Percentiles rank a stretch among this genome's conserved stretches.
These are phyloP conservation scores for Lactuca saligna DNA, from an alignment of 129 eudicot genomes.

Conservation along the genomic window DNA sequence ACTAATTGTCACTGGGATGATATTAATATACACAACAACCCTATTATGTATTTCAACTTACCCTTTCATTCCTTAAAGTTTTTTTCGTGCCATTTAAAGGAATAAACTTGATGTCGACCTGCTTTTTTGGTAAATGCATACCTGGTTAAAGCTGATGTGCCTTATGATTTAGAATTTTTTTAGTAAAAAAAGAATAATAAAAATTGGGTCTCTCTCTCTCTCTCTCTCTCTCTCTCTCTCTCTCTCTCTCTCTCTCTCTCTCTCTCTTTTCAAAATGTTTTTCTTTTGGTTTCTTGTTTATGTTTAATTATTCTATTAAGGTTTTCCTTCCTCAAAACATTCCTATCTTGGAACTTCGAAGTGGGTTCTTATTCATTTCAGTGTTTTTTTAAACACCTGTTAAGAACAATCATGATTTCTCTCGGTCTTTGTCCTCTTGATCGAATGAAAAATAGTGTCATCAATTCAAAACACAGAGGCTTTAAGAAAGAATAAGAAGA, in stretches of 20 bases:
- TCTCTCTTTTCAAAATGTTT: slow-evolving; percentile 38
- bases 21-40: too few species aligned
- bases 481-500: slow-evolving; percentile 19
- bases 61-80: too few species aligned
- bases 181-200: too few species aligned
- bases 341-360: slow-evolving; percentile 32
- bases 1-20: too few species aligned
- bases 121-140: too few species aligned
- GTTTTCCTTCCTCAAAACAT: slow-evolving; percentile 41
- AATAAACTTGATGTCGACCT: too few species aligned
- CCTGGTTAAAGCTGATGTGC: too few species aligned
- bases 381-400: slow-evolving; percentile 22
- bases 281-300: slow-evolving; percentile 61
- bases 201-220: too few species aligned
- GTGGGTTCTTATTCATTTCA: slow-evolving; percentile 29
- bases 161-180: too few species aligned
- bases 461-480: slow-evolving; percentile 20
- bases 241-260: slow-evolving; percentile 12
- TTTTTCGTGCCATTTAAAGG: too few species aligned
- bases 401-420: slow-evolving; percentile 28
- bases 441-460: slow-evolving; percentile 12
- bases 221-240: not conserved
- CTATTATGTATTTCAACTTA: too few species aligned
- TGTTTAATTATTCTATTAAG: slow-evolving; percentile 49
- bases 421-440: slow-evolving; percentile 20